A percentile compares a stretch with the other conserved stretches of the same genome.
Conservation (phyloP, 371 early-diverging fungal species). For the Mortierella sp. region DNA sequence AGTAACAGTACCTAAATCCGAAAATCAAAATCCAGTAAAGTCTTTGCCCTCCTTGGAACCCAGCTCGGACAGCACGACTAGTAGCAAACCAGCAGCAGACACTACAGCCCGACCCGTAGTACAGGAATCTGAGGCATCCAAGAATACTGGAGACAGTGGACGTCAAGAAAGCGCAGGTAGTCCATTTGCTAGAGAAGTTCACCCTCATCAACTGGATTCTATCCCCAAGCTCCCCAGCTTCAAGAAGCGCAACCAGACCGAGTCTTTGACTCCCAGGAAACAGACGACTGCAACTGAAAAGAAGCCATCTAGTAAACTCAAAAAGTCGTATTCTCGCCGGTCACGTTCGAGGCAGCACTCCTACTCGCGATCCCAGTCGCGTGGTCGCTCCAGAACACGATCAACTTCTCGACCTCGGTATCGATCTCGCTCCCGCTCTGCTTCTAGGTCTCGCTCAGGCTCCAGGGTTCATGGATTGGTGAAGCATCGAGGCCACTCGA, state of each 20-base stretch:
- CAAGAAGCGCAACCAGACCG: conserved; percentile 36
- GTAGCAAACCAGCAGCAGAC: conserved; percentile 2
- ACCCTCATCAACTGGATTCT: conserved; percentile 11
- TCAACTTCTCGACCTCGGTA: conserved; percentile 35
- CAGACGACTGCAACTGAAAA: conserved; percentile 12
- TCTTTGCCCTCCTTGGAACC: neutral
- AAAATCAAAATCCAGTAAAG: conserved; percentile 7
- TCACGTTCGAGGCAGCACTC: conserved; percentile 22
- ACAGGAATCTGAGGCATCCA: too few relatives aligned
- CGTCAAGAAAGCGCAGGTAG: neutral
- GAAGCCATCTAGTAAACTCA: conserved; percentile 13
- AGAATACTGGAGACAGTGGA: too few relatives aligned
- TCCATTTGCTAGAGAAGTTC: neutral
- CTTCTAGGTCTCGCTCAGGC: conserved; percentile 19
- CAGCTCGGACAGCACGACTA: conserved; percentile 3
- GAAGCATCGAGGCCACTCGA: conserved; percentile 19
- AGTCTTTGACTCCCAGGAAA: conserved; percentile 6
- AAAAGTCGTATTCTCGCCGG: conserved; percentile 13
- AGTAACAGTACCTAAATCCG: neutral
- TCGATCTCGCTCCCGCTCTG: conserved; percentile 31
- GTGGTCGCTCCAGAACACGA: conserved; percentile 57
- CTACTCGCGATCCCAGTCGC: conserved; percentile 41
- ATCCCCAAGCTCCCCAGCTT: conserved; percentile 38
- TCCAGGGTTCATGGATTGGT: conserved; percentile 8
- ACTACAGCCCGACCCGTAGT: neutral